Percentiles rank a stretch among this genome's conserved stretches.
Conservation (phyloP, 345 rosid genomes). For the Lepidium didymum region DNA sequence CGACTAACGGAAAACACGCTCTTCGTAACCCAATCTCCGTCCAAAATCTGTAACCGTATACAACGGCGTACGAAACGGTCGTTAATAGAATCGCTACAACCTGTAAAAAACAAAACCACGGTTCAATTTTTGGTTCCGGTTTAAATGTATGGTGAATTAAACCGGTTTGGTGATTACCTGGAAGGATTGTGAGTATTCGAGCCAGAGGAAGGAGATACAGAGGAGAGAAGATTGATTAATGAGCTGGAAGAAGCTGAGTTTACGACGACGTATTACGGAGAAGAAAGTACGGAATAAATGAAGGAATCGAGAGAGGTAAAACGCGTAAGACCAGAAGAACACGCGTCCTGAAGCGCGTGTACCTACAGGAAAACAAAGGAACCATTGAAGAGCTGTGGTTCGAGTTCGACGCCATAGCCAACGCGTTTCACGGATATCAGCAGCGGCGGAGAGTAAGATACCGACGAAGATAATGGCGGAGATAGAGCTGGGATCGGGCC, state of each 20-base stretch:
- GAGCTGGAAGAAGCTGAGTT: conserved; percentile 49
- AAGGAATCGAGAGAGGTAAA: conserved; percentile 79
- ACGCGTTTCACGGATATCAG: conserved; percentile 80
- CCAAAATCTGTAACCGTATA: conserved; percentile 95
- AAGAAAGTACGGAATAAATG: conserved; percentile 73
- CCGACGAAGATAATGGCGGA: conserved; percentile 71
- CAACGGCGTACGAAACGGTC: conserved; percentile 58
- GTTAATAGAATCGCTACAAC: conserved; percentile 63
- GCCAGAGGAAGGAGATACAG: conserved; percentile 82
- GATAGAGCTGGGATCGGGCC: conserved; percentile 79
- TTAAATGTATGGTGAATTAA: no score
- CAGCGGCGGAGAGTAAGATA: conserved; percentile 59
- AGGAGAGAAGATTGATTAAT: conserved; percentile 62
- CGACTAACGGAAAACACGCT: conserved; percentile 66
- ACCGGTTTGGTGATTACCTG: conserved; percentile 39
- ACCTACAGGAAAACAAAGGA: conserved; percentile 93
- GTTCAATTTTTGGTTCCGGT: neutral
- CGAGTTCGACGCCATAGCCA: conserved; percentile 72
- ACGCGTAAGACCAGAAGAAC: conserved; percentile 90
- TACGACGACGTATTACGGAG: conserved; percentile 45
- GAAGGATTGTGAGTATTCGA: conserved; percentile 80
- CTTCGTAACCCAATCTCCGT: conserved; percentile 67
- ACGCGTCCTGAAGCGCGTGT: conserved; percentile 98
- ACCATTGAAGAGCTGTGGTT: conserved; percentile 75
- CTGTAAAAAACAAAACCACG: conserved; percentile 26